Evolutionary conservation across 352 stramenopile genomes (phyloP).

Genomic region (Globisporangium viniferum): DNA sequence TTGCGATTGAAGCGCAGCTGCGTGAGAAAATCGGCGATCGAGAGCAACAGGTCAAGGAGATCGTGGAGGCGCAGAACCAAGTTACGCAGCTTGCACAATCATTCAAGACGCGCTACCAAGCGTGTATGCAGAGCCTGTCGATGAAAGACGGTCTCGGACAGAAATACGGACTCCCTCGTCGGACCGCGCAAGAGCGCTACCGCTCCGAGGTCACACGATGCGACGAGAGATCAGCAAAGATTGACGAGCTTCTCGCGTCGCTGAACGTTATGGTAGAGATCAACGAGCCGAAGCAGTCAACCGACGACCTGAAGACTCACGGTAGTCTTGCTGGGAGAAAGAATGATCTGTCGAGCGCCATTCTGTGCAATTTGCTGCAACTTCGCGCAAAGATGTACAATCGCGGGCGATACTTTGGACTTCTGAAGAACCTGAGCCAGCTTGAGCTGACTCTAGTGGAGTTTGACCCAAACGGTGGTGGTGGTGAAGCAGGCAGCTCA

Average conservation of each 20-base stretch:
- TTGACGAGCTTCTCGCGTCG: conserved; percentile 58
- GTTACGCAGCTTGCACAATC: conserved; percentile 30
- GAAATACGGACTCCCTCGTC: conserved; percentile 85
- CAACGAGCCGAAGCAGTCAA: conserved; percentile 8
- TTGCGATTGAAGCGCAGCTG: conserved; percentile 36
- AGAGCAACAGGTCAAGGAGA: conserved; percentile 30
- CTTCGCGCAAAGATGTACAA: conserved; percentile 58
- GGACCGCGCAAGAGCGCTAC: conserved; percentile 81
- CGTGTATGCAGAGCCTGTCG: conserved; percentile 73
- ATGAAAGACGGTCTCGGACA: conserved; percentile 88
- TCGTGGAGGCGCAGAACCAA: conserved; percentile 31
- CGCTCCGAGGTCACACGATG: conserved; percentile 80
- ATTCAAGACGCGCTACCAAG: conserved; percentile 73
- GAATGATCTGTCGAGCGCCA: conserved; percentile 12
- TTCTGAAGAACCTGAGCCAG: conserved; percentile 55
- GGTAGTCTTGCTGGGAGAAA: not conserved
- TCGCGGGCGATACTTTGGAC: conserved; percentile 59
- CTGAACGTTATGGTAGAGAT: conserved; percentile 41
- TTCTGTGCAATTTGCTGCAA: conserved; percentile 42
- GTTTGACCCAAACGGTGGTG: conserved; percentile 23
- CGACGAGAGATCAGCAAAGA: conserved; percentile 56
- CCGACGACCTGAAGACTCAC: not conserved
- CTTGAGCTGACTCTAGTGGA: conserved; percentile 33
- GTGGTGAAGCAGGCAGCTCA: not conserved
- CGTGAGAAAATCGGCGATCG: conserved; percentile 30